Evolutionary conservation across 306 rosid genomes (phyloP).

Genomic region (Rubus parviflorus): DNA sequence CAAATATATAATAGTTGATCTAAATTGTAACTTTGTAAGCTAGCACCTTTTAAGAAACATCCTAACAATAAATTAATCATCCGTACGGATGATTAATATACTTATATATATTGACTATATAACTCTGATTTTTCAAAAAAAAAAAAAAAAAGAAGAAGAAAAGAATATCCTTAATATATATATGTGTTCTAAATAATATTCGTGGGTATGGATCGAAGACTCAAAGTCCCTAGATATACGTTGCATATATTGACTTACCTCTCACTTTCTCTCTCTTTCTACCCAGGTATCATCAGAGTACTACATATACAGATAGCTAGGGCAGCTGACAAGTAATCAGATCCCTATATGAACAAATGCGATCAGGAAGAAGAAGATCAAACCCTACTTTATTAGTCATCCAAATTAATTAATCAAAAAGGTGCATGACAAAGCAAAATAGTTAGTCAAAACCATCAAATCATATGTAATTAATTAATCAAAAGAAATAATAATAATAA

Average conservation of each 20-base stretch:
- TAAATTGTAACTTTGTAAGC: too few relatives aligned
- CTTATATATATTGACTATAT: neutral
- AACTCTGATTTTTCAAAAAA: neutral
- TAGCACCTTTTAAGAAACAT: neutral
- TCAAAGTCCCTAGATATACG: neutral
- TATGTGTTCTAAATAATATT: neutral
- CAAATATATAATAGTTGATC: too few relatives aligned
- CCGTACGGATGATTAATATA: neutral
- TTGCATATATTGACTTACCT: neutral
- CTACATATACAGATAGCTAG: neutral
- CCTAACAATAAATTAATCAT: too few relatives aligned
- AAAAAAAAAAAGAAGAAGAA: neutral
- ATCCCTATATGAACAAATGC: neutral
- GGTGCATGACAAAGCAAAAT: neutral
- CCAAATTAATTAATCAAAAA: neutral
- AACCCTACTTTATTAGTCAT: neutral
- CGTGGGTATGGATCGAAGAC: constrained; percentile 10
- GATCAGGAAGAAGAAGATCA: constrained; percentile 4
- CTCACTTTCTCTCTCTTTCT: neutral
- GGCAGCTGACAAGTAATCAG: neutral
- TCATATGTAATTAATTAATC: neutral
- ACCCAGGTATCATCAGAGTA: neutral
- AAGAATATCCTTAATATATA: neutral
- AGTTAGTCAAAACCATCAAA: neutral
- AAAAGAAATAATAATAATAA: neutral